Conservation (phyloP, 768 basidiomycete species). For the Pilatotrama ljubarskyi region DNA sequence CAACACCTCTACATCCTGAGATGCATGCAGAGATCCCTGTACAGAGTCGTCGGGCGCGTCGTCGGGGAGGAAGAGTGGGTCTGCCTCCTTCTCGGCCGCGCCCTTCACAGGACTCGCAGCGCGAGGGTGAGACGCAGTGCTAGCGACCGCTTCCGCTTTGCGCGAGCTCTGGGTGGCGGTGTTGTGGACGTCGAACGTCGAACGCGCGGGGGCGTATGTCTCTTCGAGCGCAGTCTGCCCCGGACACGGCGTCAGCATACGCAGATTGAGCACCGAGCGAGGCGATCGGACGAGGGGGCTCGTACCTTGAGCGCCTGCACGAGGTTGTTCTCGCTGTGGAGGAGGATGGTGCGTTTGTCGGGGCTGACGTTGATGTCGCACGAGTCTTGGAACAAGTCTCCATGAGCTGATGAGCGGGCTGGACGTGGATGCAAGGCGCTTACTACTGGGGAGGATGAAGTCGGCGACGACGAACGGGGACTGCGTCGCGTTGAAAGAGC, state of each 20-base stretch:
- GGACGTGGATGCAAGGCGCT: conserved; percentile 17
- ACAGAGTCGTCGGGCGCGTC: conserved; percentile 2
- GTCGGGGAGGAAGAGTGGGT: conserved; percentile 27
- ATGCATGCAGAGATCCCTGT: too few relatives aligned
- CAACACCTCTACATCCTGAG: neutral
- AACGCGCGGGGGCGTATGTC: conserved; percentile 66
- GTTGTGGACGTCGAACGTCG: conserved; percentile 60
- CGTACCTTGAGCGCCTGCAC: conserved; percentile 75
- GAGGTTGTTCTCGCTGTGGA: conserved; percentile 84
- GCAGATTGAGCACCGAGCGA: conserved; percentile 1
- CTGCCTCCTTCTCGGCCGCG: neutral
- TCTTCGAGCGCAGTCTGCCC: conserved; percentile 64
- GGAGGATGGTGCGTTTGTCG: conserved; percentile 92
- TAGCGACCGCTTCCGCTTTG: neutral
- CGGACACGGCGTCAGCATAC: neutral
- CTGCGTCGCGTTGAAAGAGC: conserved; percentile 74
- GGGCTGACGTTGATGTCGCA: conserved; percentile 96
- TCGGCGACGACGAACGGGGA: conserved; percentile 83
- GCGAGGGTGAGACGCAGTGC: neutral
- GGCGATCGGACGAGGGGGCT: neutral
- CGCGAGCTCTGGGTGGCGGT: neutral
- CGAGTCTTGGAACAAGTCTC: conserved; percentile 46
- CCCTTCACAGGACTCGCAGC: too few relatives aligned
- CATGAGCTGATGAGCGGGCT: neutral
- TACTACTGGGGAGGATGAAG: conserved; percentile 79